Conservation (phyloP, 331 rosid genomes). For the Dryas integrifolia region DNA sequence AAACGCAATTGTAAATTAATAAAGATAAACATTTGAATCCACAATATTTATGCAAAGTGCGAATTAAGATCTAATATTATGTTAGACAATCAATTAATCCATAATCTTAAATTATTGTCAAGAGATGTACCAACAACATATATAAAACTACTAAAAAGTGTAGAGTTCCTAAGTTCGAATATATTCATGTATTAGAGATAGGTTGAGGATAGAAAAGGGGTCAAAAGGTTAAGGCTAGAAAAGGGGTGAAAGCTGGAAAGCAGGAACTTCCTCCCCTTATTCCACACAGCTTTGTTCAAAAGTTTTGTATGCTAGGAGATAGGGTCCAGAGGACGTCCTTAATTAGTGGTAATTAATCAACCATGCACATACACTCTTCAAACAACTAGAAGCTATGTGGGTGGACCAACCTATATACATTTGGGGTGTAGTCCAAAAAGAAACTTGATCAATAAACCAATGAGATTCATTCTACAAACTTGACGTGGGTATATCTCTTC, state of each 20-base stretch:
- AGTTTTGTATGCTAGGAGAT: neutral
- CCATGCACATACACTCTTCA: neutral
- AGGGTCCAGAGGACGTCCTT: neutral
- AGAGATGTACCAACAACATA: too few relatives aligned
- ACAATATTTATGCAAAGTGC: too few relatives aligned
- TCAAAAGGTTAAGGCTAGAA: neutral
- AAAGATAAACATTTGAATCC: too few relatives aligned
- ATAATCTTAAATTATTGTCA: too few relatives aligned
- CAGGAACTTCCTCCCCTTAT: conserved; percentile 27
- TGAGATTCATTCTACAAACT: too few relatives aligned
- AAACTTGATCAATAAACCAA: too few relatives aligned
- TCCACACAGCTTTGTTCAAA: neutral
- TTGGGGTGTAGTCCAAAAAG: too few relatives aligned
- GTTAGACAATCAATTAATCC: neutral
- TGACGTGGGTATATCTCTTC: too few relatives aligned
- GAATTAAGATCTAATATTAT: neutral
- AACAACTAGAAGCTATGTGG: neutral
- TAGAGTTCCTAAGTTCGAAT: too few relatives aligned
- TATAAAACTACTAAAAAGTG: too few relatives aligned
- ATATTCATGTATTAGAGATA: neutral
- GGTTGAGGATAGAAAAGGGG: neutral
- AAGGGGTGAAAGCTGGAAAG: conserved; percentile 32
- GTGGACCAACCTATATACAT: too few relatives aligned
- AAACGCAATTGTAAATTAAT: too few relatives aligned
- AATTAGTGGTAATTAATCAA: conserved; percentile 19